Percentiles rank a stretch among this genome's conserved stretches.
Evolutionary conservation across 768 basidiomycete species (phyloP).

Genomic region (Mycena galopus): DNA sequence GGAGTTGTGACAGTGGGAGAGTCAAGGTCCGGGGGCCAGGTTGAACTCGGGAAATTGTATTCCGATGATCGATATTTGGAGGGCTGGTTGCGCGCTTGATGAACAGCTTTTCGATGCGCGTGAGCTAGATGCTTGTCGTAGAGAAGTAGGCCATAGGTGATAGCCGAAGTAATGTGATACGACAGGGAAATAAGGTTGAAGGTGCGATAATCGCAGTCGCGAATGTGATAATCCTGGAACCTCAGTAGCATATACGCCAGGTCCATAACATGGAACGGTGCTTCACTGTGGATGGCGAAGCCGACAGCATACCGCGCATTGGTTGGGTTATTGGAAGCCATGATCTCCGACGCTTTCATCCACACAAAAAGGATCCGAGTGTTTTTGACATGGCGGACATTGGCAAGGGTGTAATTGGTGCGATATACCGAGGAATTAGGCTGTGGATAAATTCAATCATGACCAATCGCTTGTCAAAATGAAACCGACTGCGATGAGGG

Average conservation of each 20-base stretch:
- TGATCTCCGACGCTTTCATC: neutral
- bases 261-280: conserved; percentile 10
- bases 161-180: neutral
- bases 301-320: neutral
- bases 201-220: conserved; percentile 12
- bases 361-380: conserved; percentile 9
- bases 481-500: neutral
- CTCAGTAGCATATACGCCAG: conserved; percentile 9
- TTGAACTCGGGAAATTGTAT: conserved; percentile 4
- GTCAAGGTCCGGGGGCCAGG: conserved; percentile 7
- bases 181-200: conserved; percentile 15
- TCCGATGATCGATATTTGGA: neutral
- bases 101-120: neutral
- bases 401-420: neutral
- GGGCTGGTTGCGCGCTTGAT: neutral
- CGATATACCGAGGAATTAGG: neutral
- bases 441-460: neutral
- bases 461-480: neutral
- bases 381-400: conserved; percentile 1
- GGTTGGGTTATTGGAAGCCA: neutral
- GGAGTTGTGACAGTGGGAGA: neutral
- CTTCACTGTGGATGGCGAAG: conserved; percentile 1
- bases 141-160: conserved; percentile 7
- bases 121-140: neutral
- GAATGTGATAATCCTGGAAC: conserved; percentile 19